These are phyloP conservation scores for Senecio squalidus DNA, from an alignment of 140 eudicot species.

Conservation along the genomic window DNA sequence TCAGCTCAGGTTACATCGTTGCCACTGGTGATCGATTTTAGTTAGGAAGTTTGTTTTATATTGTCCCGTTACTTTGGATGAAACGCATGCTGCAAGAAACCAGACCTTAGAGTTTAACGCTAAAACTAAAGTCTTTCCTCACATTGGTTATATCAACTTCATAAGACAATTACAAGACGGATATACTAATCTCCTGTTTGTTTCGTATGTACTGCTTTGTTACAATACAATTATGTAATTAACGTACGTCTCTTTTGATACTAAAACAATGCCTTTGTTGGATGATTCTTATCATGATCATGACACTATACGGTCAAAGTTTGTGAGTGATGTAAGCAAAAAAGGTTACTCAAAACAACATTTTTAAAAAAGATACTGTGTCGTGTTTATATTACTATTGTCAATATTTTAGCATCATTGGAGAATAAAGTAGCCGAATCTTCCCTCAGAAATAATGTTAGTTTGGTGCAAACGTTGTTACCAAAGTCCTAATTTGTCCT, in stretches of 20 bases:
- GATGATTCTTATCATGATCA: background rate
- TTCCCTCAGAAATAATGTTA: constrained; percentile 22
- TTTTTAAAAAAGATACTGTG: constrained; percentile 12
- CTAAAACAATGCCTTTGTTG: too few species aligned
- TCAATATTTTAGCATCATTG: background rate
- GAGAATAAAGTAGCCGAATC: constrained; percentile 2
- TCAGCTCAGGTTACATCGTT: constrained; percentile 8
- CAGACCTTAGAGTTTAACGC: constrained; percentile 33
- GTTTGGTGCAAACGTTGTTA: constrained; percentile 19
- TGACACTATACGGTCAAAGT: constrained; percentile 16
- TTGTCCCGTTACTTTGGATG: constrained; percentile 23
- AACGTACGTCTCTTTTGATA: constrained; percentile 10
- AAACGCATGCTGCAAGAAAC: constrained; percentile 29
- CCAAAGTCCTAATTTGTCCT: constrained; percentile 27
- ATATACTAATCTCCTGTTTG: constrained; percentile 9
- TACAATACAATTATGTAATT: background rate
- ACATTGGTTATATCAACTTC: constrained; percentile 21
- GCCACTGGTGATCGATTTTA: background rate
- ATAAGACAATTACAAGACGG: constrained; percentile 17
- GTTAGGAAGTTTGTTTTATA: constrained; percentile 9
- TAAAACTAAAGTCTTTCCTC: constrained; percentile 11
- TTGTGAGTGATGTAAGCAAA: constrained; percentile 1
- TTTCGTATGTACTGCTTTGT: constrained; percentile 2
- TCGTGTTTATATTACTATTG: constrained; percentile 10
- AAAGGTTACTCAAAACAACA: background rate